Evolutionary conservation across 305 asterid genomes (phyloP), one percentile per base, ranked within the genome.

Genomic region (Striga hermonthica): DNA sequence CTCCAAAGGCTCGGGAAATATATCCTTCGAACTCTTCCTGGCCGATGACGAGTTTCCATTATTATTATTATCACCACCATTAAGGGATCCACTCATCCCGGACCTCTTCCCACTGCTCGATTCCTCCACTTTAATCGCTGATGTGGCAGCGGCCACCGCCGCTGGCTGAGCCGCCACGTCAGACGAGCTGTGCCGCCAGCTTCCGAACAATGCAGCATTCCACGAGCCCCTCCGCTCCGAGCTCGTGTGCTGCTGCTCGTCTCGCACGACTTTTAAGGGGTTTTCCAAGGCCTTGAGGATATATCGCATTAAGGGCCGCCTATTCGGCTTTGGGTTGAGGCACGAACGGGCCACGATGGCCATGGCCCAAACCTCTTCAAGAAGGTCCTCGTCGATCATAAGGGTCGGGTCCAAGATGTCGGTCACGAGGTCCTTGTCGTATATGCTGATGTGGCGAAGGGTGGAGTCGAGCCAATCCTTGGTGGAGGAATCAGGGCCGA

Each of bases 301-400:
- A 69, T 87, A 86, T 6, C 94, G 80, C 97, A 92, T 92, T 11
- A 84, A 67, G 31, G 98, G 98, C 16, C 98, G 86, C 15, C 91
- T 77, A 3, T 76, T 69, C 12, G 97, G 95, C 76, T 82, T 87
- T 5, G 98, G 97, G 59, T 92, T 86, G 8, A 92, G 95, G 72
- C 98, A 92, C 1, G 97, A 89, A 57, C 89, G 75, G 0, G 98
- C 96, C 2, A 92, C 88, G 7, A 92, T 78, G 0, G 97, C 96
- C 96, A 89, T 87, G 37, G 97, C 98, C 98, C 97, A 92, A 22
- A 87, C 98, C 79, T 89, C 98, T 79, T 92, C 97, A 0, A 92
- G 81, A 8, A 92, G 85, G 68, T 92, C 98, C 64, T 92, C 98
- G 5, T 87, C 91, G 48, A 90, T 79, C 50, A 92, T 79, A 63